Evolutionary conservation across 1,284 basidiomycete species (phyloP).

Genomic region (Fomitiporia mediterranea): DNA sequence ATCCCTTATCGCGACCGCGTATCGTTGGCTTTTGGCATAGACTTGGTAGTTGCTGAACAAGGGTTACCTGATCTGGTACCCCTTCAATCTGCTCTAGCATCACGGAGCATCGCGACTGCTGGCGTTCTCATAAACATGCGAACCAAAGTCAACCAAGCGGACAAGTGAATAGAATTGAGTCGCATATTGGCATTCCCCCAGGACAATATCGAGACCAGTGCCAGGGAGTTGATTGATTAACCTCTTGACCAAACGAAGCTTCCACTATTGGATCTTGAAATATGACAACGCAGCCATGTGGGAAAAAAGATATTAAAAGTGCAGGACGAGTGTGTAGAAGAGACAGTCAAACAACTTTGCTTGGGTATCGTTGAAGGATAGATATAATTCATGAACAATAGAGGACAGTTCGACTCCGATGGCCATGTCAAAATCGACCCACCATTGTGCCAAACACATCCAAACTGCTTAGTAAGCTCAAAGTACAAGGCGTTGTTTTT

Average conservation of each 20-base stretch:
- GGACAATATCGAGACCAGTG: neutral
- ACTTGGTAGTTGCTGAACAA: too few species aligned
- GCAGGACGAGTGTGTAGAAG: neutral
- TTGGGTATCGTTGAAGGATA: neutral
- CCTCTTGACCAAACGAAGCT: neutral
- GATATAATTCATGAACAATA: slow-evolving; percentile 2
- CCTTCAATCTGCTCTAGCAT: neutral
- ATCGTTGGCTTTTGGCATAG: neutral
- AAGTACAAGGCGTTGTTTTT: slow-evolving; percentile 7
- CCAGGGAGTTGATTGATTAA: too few species aligned
- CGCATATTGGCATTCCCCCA: neutral
- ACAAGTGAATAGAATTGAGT: neutral
- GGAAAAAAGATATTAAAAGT: neutral
- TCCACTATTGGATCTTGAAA: neutral
- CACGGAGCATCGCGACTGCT: neutral
- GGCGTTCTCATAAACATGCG: neutral
- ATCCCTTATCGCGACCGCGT: too few species aligned
- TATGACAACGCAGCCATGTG: neutral
- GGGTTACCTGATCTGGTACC: neutral
- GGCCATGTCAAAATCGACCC: neutral
- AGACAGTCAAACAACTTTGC: neutral
- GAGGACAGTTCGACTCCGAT: neutral
- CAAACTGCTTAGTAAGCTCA: slow-evolving; percentile 4
- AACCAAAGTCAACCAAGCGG: neutral
- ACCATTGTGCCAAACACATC: slow-evolving; percentile 1